phyloP scores from a whole-genome alignment of 2,329 filamentous ascomycete genomes.

The Amauroascus niger region DNA sequence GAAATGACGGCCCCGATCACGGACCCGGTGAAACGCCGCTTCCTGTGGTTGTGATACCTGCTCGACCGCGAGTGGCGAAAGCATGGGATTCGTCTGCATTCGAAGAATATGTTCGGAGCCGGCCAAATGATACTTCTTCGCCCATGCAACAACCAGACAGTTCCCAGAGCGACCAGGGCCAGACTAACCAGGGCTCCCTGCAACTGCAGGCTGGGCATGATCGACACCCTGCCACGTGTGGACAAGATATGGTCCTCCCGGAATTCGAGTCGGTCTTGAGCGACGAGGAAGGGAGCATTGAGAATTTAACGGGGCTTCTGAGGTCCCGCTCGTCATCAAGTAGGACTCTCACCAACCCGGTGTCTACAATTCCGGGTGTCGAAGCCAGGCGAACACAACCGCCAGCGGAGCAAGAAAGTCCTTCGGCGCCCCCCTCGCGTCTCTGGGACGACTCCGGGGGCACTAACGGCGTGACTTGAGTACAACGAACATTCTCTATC shows the following conservation, averaged over 20 bases:
- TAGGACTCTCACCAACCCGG: conserved; percentile 3
- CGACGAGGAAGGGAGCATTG: background rate
- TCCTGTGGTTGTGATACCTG: conserved; percentile 51
- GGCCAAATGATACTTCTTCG: background rate
- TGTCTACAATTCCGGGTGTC: background rate
- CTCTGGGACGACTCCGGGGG: conserved; percentile 5
- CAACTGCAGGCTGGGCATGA: background rate
- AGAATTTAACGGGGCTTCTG: background rate
- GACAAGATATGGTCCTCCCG: background rate
- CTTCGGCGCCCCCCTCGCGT: background rate
- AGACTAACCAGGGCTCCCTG: background rate
- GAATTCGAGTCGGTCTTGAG: background rate
- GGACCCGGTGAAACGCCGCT: conserved; percentile 24
- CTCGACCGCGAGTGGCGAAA: conserved; percentile 43
- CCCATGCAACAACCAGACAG: background rate
- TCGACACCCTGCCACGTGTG: background rate
- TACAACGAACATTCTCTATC: background rate
- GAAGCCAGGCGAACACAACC: background rate
- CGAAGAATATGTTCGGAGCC: conserved; percentile 7
- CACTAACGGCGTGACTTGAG: background rate
- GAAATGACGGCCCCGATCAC: conserved; percentile 20
- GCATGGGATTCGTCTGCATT: conserved; percentile 38
- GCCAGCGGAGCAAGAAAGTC: background rate
- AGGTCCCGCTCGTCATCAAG: conserved; percentile 3
- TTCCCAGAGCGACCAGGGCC: background rate